Evolutionary conservation across 768 basidiomycete species (phyloP).

Genomic region (Rhizopogon vinicolor): DNA sequence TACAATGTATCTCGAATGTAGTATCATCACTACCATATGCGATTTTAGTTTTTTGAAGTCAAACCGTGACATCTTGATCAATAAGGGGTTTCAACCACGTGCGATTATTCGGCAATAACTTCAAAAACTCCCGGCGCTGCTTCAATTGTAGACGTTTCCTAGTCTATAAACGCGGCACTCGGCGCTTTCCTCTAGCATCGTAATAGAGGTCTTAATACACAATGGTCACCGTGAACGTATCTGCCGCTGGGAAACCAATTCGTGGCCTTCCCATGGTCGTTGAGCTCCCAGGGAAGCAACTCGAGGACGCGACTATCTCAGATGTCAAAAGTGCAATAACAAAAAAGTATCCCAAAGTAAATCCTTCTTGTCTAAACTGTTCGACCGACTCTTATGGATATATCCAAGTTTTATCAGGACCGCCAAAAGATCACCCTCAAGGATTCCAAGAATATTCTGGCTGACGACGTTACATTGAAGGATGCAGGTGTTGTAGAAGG

Average conservation of each 20-base stretch:
- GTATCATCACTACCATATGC: too few relatives aligned
- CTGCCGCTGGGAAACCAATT: conserved; percentile 41
- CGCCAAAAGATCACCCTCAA: conserved; percentile 73
- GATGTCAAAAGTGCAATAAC: conserved; percentile 69
- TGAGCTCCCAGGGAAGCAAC: conserved; percentile 39
- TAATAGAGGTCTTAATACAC: not conserved
- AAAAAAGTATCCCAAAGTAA: conserved; percentile 47
- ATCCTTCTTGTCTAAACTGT: conserved; percentile 8
- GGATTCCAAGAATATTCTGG: conserved; percentile 55
- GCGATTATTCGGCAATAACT: too few relatives aligned
- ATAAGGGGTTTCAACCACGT: too few relatives aligned
- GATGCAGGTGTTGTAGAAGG: conserved; percentile 55
- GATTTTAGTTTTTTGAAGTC: too few relatives aligned
- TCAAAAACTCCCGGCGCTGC: too few relatives aligned
- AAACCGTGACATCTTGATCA: too few relatives aligned
- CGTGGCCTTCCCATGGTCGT: conserved; percentile 47
- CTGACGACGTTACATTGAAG: conserved; percentile 57
- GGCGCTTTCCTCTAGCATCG: too few relatives aligned
- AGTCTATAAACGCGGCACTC: too few relatives aligned
- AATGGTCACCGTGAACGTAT: conserved; percentile 56
- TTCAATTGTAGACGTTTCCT: too few relatives aligned
- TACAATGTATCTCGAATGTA: too few relatives aligned
- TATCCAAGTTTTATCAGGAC: conserved; percentile 55
- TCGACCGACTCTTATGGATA: not conserved
- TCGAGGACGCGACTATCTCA: conserved; percentile 49